Conservation (phyloP, 805 yeast species). For the Wickerhamiella cacticola region DNA sequence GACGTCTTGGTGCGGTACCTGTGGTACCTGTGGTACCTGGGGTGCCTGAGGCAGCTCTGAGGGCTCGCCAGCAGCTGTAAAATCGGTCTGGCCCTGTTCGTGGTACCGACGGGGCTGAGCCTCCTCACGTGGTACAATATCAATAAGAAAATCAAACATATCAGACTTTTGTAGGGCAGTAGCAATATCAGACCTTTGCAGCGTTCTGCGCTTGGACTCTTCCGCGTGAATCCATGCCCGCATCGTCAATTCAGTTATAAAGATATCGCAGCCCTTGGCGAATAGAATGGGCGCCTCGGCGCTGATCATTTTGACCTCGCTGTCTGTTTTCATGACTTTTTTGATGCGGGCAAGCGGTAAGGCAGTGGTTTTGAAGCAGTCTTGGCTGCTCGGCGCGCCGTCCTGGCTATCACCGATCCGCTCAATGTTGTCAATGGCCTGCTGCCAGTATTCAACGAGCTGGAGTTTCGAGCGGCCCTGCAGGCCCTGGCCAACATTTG, state of each 20-base stretch:
- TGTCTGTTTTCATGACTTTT: constrained; percentile 96
- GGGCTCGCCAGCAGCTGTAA: background rate
- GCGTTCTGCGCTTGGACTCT: constrained; percentile 84
- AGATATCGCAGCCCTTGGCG: constrained; percentile 96
- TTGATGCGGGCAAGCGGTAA: constrained; percentile 92
- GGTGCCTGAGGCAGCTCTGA: background rate
- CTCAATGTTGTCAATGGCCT: constrained; percentile 81
- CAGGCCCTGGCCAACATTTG: constrained; percentile 88
- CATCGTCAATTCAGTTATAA: constrained; percentile 94
- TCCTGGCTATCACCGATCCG: constrained; percentile 31
- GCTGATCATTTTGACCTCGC: constrained; percentile 91
- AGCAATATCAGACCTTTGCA: constrained; percentile 89
- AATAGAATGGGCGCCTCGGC: constrained; percentile 97
- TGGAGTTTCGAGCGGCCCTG: constrained; percentile 68
- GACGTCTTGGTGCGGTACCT: background rate
- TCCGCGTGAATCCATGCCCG: constrained; percentile 99
- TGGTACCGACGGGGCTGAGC: constrained; percentile 29
- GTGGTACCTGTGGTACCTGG: background rate
- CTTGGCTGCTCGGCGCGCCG: constrained; percentile 41
- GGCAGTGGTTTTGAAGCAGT: constrained; percentile 87
- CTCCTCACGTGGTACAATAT: constrained; percentile 86
- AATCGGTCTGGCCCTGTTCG: background rate
- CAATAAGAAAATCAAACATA: constrained; percentile 95
- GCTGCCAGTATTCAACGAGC: constrained; percentile 98
- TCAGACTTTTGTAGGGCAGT: constrained; percentile 90